Percentiles rank a stretch among this genome's conserved stretches.
phyloP scores from a whole-genome alignment of 345 rosid species.

The Camelina neglecta region DNA sequence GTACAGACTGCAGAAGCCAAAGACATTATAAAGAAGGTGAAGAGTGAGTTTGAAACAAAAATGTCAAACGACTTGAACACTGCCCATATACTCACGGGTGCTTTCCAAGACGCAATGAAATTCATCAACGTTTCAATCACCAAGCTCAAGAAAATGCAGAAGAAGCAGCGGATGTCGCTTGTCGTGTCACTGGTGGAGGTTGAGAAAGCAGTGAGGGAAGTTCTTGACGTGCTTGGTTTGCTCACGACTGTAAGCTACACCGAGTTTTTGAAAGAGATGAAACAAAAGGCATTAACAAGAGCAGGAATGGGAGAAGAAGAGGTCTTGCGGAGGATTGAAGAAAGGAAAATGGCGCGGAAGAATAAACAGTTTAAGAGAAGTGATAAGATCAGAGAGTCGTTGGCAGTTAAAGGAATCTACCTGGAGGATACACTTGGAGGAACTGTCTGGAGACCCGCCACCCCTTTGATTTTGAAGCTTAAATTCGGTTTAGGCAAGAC shows the following conservation, averaged over 20 bases:
- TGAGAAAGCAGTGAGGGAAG: slow-evolving; percentile 54
- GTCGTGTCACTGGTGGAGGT: slow-evolving; percentile 54
- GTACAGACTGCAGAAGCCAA: slow-evolving; percentile 52
- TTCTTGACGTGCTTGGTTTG: slow-evolving; percentile 63
- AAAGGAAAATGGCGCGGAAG: slow-evolving; percentile 63
- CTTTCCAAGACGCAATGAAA: slow-evolving; percentile 71
- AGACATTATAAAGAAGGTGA: slow-evolving; percentile 50
- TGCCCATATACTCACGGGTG: slow-evolving; percentile 62
- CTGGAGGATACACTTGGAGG: neutral
- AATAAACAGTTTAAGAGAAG: slow-evolving; percentile 69
- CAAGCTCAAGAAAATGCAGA: slow-evolving; percentile 49
- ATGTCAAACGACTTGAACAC: slow-evolving; percentile 76
- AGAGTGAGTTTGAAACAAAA: slow-evolving; percentile 57
- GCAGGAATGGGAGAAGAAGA: slow-evolving; percentile 35
- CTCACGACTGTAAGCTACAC: slow-evolving; percentile 48
- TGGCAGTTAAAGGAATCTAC: neutral
- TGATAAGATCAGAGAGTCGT: slow-evolving; percentile 63
- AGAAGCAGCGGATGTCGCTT: slow-evolving; percentile 37
- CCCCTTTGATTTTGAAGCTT: neutral
- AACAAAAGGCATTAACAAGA: slow-evolving; percentile 63
- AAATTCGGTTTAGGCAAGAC: neutral
- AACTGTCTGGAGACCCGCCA: neutral
- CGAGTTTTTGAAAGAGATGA: slow-evolving; percentile 67
- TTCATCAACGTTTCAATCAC: slow-evolving; percentile 58
- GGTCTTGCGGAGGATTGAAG: slow-evolving; percentile 35